Evolutionary conservation across 1,284 basidiomycete species (phyloP), one percentile per base, ranked within the genome.

Genomic region (Boletus sp.): DNA sequence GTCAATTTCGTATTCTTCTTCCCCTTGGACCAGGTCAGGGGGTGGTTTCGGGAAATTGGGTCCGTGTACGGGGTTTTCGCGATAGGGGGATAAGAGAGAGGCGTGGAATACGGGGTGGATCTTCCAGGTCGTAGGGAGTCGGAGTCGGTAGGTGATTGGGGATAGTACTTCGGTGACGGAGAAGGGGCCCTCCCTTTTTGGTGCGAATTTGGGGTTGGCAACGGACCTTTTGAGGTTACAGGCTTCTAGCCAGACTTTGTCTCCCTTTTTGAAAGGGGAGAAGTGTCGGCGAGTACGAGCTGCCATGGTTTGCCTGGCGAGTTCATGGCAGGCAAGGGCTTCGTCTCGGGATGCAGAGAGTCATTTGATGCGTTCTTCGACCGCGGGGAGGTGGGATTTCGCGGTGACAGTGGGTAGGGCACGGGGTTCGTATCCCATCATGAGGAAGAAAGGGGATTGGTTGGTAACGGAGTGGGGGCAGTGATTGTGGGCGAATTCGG

Each of bases 281-380:
- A 22, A 42, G 0, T 3, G 7, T 1, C 20, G 2, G 0, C 4
- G 0, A 4, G 4, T 22, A 2, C 7, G 3, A 2, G 41, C 1
- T 2, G 39, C 12, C 7, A 22, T n/a, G n/a, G n/a, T n/a, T 42
- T 0, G 8, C 13, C 15, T 27, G 22, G 16, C 43, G 0, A 27
- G 13, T 9, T 44, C 22, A 8, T 44, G 43, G 7, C 8, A 2
- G 0, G 24, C 15, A 0, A 44, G n/a, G 9, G 11, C 41, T 3
- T 42, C 6, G 2, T 43, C 7, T 24, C 22, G 1, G 0, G 22
- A 13, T 16, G 20, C 22, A 1, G 12, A 24, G 7, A 37, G 12
- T 2, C 3, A 15, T 35, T 15, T 37, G 2, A 8, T 1, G 31
- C 1, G 2, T 31, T 31, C 31, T 31, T n/a, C n/a, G n/a, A 31